These are phyloP conservation scores for Leptographium wingfieldii DNA, from an alignment of 2,329 filamentous ascomycete species.

Conservation along the genomic window DNA sequence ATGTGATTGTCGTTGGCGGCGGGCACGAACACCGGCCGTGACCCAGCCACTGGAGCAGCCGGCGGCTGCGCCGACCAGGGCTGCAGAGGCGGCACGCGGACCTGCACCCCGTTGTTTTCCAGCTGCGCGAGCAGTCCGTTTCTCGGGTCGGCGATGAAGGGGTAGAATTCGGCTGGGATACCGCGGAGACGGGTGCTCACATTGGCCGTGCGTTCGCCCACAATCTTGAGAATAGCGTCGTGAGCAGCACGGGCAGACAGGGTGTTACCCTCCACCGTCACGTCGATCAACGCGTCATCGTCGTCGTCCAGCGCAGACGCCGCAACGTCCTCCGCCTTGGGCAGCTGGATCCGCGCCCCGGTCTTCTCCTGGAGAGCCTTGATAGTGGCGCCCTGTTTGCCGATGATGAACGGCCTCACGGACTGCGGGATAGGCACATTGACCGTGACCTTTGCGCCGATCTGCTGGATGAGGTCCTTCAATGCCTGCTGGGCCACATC, in stretches of 20 bases:
- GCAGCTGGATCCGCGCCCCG: slow-evolving; percentile 81
- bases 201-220: slow-evolving; percentile 71
- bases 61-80: slow-evolving; percentile 61
- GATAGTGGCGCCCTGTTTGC: slow-evolving; percentile 79
- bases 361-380: slow-evolving; percentile 82
- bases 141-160: slow-evolving; percentile 77
- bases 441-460: slow-evolving; percentile 71
- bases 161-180: slow-evolving; percentile 86
- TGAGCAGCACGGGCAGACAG: slow-evolving; percentile 75
- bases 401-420: slow-evolving; percentile 81
- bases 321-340: slow-evolving; percentile 58
- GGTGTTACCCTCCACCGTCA: slow-evolving; percentile 82
- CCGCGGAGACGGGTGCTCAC: slow-evolving; percentile 70
- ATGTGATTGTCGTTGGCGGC: slow-evolving; percentile 66
- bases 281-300: slow-evolving; percentile 70
- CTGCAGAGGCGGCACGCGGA: slow-evolving; percentile 74
- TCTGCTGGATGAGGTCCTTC: slow-evolving; percentile 76
- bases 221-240: slow-evolving; percentile 75
- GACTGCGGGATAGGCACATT: slow-evolving; percentile 73
- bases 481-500: slow-evolving; percentile 79
- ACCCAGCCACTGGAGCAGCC: slow-evolving; percentile 44
- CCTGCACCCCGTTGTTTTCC: slow-evolving; percentile 63
- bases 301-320: slow-evolving; percentile 54
- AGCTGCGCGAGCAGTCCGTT: slow-evolving; percentile 55
- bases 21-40: slow-evolving; percentile 57